A percentile compares a stretch with the other conserved stretches of the same genome.
These are phyloP conservation scores for Neocallimastix lanati DNA, from an alignment of 192 early-diverging fungal species.

Conservation along the genomic window DNA sequence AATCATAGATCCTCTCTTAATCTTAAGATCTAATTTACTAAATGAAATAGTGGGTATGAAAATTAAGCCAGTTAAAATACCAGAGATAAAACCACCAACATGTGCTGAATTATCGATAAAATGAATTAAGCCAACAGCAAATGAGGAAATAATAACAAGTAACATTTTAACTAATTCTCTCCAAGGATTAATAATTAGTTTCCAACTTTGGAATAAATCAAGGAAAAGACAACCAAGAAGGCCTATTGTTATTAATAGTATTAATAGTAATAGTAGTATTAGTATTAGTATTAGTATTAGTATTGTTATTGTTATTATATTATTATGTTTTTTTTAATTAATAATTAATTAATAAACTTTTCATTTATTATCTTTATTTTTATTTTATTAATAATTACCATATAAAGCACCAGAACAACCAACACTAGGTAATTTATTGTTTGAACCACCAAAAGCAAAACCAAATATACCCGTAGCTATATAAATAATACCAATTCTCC, in stretches of 20 bases:
- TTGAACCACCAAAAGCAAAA: constrained; percentile 61
- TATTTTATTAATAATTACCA: constrained; percentile 18
- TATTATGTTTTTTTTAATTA: no score
- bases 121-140: constrained; percentile 53
- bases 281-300: no score
- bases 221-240: constrained; percentile 57
- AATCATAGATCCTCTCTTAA: constrained; percentile 13
- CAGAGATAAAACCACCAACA: constrained; percentile 55
- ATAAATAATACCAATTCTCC: constrained; percentile 54
- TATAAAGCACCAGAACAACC: constrained; percentile 33
- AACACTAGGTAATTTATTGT: constrained; percentile 31
- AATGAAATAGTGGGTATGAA: constrained; percentile 50
- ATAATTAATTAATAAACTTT: no score
- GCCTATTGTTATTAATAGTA: constrained; percentile 20
- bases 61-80: constrained; percentile 42
- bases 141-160: constrained; percentile 36
- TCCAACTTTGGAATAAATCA: constrained; percentile 66
- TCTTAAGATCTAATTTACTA: constrained; percentile 10
- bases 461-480: constrained; percentile 53
- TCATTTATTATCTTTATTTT: no score
- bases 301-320: no score
- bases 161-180: constrained; percentile 48
- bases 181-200: constrained; percentile 33
- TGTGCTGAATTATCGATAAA: constrained; percentile 75
- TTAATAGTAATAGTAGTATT: no score